Percentiles rank a stretch among this genome's conserved stretches.
These are phyloP conservation scores for Haematococcus sp. DNA, from an alignment of 139 green algal species.

Conservation along the genomic window DNA sequence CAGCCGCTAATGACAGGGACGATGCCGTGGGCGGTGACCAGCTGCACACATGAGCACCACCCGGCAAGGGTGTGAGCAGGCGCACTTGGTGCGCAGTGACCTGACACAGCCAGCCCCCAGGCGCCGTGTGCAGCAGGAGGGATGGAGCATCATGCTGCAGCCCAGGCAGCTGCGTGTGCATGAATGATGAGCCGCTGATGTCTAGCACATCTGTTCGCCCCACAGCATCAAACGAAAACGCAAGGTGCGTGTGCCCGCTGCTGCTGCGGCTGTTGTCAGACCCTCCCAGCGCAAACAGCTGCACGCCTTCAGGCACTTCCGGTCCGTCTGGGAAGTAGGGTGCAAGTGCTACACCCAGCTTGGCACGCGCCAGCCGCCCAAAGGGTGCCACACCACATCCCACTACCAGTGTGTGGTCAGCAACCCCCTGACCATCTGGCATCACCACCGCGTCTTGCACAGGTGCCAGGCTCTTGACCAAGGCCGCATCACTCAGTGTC, in stretches of 20 bases:
- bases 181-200: conserved; percentile 7
- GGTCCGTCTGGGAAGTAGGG: conserved; percentile 27
- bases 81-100: conserved; percentile 19
- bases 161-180: conserved; percentile 15
- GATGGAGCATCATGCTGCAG: conserved; percentile 17
- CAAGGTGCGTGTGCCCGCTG: conserved; percentile 24
- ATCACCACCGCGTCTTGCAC: conserved; percentile 28
- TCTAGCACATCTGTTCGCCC: conserved; percentile 27
- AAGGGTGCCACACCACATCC: conserved; percentile 12
- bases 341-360: conserved; percentile 19
- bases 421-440: conserved; percentile 15
- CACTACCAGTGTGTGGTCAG: conserved; percentile 24
- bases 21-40: conserved; percentile 19
- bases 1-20: conserved; percentile 11
- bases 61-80: conserved; percentile 13
- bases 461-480: conserved; percentile 40
- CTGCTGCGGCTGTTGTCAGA: background rate
- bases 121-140: conserved; percentile 33
- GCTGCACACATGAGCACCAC: background rate
- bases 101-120: conserved; percentile 24
- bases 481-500: conserved; percentile 14
- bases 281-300: conserved; percentile 5
- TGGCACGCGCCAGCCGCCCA: conserved; percentile 19
- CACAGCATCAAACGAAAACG: conserved; percentile 38
- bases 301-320: background rate